Percentiles rank a stretch among this genome's conserved stretches.
Conservation (phyloP, 2,329 filamentous ascomycete species). For the Esteya vermicola region DNA sequence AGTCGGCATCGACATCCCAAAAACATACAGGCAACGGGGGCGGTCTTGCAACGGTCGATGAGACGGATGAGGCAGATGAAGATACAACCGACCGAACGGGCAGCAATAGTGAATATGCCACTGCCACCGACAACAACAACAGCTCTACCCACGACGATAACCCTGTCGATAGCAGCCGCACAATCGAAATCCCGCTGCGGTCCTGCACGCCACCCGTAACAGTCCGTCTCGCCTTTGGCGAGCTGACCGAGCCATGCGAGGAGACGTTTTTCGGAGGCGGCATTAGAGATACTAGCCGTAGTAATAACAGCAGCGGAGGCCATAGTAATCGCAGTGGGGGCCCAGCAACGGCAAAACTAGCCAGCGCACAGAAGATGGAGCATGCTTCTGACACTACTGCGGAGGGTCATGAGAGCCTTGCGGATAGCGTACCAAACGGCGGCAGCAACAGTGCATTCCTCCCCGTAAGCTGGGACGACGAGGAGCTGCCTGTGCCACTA, state of each 20-base stretch:
- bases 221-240: conserved; percentile 52
- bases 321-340: too few relatives aligned
- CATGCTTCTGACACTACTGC: too few relatives aligned
- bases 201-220: conserved; percentile 36
- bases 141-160: too few relatives aligned
- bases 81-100: background rate
- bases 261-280: conserved; percentile 50
- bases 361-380: too few relatives aligned
- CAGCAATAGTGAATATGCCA: background rate
- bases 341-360: too few relatives aligned
- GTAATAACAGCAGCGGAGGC: too few relatives aligned
- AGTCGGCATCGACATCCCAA: background rate
- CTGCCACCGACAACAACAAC: background rate
- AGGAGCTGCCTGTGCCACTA: conserved; percentile 66
- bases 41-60: conserved; percentile 36
- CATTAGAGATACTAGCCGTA: too few relatives aligned
- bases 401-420: too few relatives aligned
- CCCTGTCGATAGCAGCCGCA: conserved; percentile 16
- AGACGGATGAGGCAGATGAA: conserved; percentile 30
- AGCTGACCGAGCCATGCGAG: conserved; percentile 62
- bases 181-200: conserved; percentile 24
- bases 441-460: too few relatives aligned
- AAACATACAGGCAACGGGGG: conserved; percentile 12
- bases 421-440: too few relatives aligned
- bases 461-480: conserved; percentile 58